Evolutionary conservation across 768 basidiomycete species (phyloP), one percentile per base, ranked within the genome.

Genomic region (Phaffia tasmanica): DNA sequence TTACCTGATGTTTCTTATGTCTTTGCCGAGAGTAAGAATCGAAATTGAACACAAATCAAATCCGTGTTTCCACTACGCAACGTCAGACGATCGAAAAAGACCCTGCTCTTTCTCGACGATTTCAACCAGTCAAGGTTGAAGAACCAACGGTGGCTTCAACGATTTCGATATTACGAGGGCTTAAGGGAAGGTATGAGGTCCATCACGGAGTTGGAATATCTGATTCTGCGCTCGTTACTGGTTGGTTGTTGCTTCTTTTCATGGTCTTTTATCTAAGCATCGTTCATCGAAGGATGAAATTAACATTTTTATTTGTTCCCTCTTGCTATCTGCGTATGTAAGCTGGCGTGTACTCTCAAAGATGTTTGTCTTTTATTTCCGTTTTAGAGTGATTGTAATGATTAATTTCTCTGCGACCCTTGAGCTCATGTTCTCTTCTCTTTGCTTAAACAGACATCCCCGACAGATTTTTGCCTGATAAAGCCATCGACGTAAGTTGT

Each of bases 171-270:
- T 81, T 94, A 0, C 86, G 89, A 23, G 91, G 90, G 9, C 79
- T 93, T 46, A 90, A 91, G 73, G 70, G 86, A 0, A 80, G 84
- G 51, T 92, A 93, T 71, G 90, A 94, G 71, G 88, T 90, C 0
- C 91, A 95, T 72, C 91, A 93, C 69, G 91, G 91, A 35, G 91
- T 95, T 1, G 88, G 89, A 73, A 92, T 95, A 64, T 84, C 88
- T 1, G 91, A 95, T 72, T 81, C 82, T 18, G 89, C 91, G 2
- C 79, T 95, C 3, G 91, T 95, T 16, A 93, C 89, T 4, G 86
- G 86, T 64, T 21, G 23, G 50, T 16, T 16, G 50, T 16, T 51
- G n/a, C n/a, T n/a, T n/a, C n/a, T n/a, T n/a, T n/a, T n/a, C n/a
- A n/a, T n/a, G n/a, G n/a, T n/a, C n/a, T n/a, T n/a, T n/a, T n/a